These are phyloP conservation scores for Talaromyces pinophilus DNA, from an alignment of 2,329 filamentous ascomycete species.

Conservation along the genomic window DNA sequence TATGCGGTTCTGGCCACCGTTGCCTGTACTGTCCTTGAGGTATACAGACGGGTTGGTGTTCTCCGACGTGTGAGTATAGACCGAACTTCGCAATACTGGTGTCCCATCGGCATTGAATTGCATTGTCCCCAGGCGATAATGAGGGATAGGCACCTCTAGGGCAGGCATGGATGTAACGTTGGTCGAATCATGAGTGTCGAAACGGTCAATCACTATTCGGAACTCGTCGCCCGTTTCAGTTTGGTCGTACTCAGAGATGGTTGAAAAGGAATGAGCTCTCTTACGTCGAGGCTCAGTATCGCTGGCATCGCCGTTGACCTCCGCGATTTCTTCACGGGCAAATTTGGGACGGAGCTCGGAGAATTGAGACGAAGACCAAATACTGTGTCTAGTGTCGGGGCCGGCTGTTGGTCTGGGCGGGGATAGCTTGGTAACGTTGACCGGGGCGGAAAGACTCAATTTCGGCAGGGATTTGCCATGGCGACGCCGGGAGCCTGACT, in stretches of 20 bases:
- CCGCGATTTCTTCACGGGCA: constrained; percentile 30
- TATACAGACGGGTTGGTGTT: constrained; percentile 66
- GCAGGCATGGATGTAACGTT: constrained; percentile 59
- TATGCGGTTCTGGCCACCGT: constrained; percentile 27
- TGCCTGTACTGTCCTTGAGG: constrained; percentile 43
- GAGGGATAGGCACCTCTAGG: constrained; percentile 76
- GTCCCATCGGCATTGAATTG: constrained; percentile 76
- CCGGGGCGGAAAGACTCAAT: constrained; percentile 53
- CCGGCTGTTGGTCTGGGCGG: constrained; percentile 35
- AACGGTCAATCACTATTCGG: constrained; percentile 77
- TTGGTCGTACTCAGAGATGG: constrained; percentile 63
- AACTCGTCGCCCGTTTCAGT: constrained; percentile 64
- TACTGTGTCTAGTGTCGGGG: constrained; percentile 36
- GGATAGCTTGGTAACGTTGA: constrained; percentile 58
- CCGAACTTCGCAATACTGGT: constrained; percentile 76
- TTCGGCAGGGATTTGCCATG: constrained; percentile 18
- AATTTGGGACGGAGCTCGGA: constrained; percentile 39
- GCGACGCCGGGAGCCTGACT: constrained; percentile 24
- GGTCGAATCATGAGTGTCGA: constrained; percentile 60
- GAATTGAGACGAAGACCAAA: constrained; percentile 47
- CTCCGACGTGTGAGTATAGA: constrained; percentile 69
- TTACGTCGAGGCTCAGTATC: constrained; percentile 47
- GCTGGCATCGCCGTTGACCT: constrained; percentile 29
- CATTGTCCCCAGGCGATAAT: constrained; percentile 79
- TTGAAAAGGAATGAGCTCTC: constrained; percentile 75